Evolutionary conservation across 257 asterid species (phyloP), one percentile per base, ranked within the genome.

Genomic region (Primulina eburnea): DNA sequence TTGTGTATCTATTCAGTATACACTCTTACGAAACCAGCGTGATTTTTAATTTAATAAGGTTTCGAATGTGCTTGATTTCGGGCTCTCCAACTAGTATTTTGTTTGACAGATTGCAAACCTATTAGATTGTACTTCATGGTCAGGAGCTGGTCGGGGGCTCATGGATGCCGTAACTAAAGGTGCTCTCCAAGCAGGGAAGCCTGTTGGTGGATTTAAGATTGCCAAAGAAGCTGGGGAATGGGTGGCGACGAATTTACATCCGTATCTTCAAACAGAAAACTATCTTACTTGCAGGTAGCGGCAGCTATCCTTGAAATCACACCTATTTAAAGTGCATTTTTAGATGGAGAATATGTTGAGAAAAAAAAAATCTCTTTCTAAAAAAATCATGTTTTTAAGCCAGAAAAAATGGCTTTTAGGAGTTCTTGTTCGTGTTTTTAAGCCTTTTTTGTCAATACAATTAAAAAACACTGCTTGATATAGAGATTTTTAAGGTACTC

Each of bases 161-260:
- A 93, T 90, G 97, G 99, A 93, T 80, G 97, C 99, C 26, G 95
- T 80, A 40, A 90, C 95, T 28, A 83, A 85, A 93, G 99, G 99
- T 8, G 96, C 97, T 73, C 78, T 93, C 34, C 75, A 81, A 81
- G 91, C 96, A 37, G 90, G 89, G 20, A 91, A 85, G 83, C 88
- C 88, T 0, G 96, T 93, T 73, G 99, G 96, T 43, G 99, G 99
- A 57, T 87, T 93, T 77, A 93, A 89, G 87, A 93, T 91, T 67
- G 88, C 82, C 69, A 87, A 77, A 75, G 99, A 93, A 84, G 97
- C 96, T 60, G 96, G 97, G 60, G 96, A 90, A 75, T 93, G 97
- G 97, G 86, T 88, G 4, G 78, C 96, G 40, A 75, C 95, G 5
- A 83, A 85, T 68, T 70, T 83, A 62, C 97, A 90, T 70, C 87